These are phyloP conservation scores for Epipyxis sp. DNA, from an alignment of 108 stramenopile species.

Conservation along the genomic window DNA sequence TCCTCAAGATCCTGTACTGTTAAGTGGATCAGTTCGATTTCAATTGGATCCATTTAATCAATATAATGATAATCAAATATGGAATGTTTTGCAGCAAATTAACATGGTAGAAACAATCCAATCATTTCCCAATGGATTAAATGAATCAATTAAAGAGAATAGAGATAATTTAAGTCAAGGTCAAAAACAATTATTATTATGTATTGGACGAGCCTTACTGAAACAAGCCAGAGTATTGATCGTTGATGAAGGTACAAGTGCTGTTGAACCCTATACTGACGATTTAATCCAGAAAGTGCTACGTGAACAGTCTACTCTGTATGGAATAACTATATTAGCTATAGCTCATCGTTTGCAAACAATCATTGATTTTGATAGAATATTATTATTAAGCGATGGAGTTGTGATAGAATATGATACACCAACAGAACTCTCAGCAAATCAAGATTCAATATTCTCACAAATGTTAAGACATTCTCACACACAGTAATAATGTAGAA, in stretches of 20 bases:
- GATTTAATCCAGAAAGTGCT: constrained; percentile 69
- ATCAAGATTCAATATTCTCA: not conserved
- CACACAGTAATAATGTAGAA: too few relatives aligned
- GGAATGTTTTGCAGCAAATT: constrained; percentile 27
- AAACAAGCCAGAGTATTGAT: constrained; percentile 43
- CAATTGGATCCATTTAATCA: constrained; percentile 36
- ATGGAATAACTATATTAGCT: constrained; percentile 73
- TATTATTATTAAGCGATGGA: constrained; percentile 83
- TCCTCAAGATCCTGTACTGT: constrained; percentile 49
- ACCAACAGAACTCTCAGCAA: constrained; percentile 53
- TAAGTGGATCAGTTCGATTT: constrained; percentile 44
- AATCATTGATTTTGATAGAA: constrained; percentile 79
- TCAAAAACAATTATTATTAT: constrained; percentile 57
- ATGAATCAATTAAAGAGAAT: constrained; percentile 35
- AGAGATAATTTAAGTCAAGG: constrained; percentile 57
- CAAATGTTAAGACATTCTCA: too few relatives aligned
- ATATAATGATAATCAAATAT: constrained; percentile 41
- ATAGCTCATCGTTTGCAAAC: constrained; percentile 93
- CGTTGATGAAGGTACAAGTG: constrained; percentile 58
- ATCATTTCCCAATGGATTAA: constrained; percentile 32
- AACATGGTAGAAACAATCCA: not conserved
- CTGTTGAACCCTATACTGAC: constrained; percentile 56
- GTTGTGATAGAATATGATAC: constrained; percentile 75
- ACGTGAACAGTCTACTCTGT: constrained; percentile 46
- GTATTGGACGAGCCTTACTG: constrained; percentile 59